Conservation (phyloP, 1,139 yeast species). For the Lodderomyces beijingensis region DNA sequence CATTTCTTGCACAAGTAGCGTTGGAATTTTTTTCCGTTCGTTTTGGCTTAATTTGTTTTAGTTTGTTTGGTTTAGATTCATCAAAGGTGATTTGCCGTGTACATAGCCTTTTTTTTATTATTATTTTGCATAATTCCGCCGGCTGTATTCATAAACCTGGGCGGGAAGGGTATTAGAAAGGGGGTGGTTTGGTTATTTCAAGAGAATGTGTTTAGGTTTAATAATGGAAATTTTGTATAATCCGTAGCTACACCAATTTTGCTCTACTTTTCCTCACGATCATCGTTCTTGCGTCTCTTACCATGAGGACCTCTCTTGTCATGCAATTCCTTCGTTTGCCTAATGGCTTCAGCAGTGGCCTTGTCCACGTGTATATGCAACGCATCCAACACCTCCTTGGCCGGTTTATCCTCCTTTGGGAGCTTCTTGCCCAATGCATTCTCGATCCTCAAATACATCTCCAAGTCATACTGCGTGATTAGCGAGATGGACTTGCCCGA, state of each 20-base stretch:
- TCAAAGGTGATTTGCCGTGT: no score
- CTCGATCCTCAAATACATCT: conserved; percentile 82
- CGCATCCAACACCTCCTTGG: conserved; percentile 71
- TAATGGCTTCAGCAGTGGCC: conserved; percentile 82
- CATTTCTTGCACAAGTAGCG: conserved; percentile 44
- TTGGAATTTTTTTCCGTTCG: not conserved
- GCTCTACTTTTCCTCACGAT: conserved; percentile 43
- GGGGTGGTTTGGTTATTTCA: no score
- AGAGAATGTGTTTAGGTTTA: no score
- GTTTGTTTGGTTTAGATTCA: no score
- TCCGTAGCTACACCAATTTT: no score
- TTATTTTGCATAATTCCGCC: no score
- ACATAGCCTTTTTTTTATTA: no score
- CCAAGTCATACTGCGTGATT: conserved; percentile 93
- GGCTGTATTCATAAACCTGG: no score
- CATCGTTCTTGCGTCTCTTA: conserved; percentile 34
- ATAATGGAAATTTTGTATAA: no score
- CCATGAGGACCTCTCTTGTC: conserved; percentile 32
- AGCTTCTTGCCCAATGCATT: conserved; percentile 76
- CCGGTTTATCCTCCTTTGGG: conserved; percentile 73
- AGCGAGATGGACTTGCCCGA: conserved; percentile 89
- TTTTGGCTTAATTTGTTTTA: no score
- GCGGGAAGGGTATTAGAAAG: not conserved
- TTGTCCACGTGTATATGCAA: conserved; percentile 86
- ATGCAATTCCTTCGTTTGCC: conserved; percentile 75